These are phyloP conservation scores for Plasmodium knowlesi DNA, from an alignment of 169 alveolate genomes.

Conservation along the genomic window DNA sequence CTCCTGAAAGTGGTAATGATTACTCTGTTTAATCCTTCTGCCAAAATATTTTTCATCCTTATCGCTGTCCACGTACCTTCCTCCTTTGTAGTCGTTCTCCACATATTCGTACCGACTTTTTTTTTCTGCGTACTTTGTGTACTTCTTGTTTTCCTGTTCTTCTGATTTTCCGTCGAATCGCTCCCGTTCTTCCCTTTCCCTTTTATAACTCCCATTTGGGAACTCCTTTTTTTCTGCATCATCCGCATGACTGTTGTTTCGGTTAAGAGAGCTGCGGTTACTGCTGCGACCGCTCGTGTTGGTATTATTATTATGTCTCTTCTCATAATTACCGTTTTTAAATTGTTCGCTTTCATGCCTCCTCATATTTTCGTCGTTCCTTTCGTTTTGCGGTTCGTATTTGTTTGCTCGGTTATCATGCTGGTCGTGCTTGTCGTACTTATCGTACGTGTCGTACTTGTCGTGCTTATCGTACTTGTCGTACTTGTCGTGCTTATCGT, in stretches of 20 bases:
- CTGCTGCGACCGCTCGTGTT: not conserved
- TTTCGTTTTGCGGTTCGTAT: not conserved
- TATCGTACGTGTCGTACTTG: too few relatives aligned
- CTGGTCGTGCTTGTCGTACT: not conserved
- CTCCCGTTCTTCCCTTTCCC: not conserved
- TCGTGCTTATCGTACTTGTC: not conserved
- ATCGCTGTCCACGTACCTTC: not conserved
- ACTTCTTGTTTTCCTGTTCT: not conserved
- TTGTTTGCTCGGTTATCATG: not conserved
- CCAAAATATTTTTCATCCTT: constrained; percentile 7
- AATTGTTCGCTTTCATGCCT: not conserved
- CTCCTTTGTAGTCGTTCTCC: constrained; percentile 9
- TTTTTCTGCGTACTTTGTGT: not conserved
- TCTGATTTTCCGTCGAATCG: not conserved
- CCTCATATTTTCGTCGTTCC: not conserved
- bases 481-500: not conserved
- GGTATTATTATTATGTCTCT: not conserved
- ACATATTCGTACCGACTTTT: not conserved
- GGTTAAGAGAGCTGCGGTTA: not conserved
- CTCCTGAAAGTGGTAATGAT: not conserved
- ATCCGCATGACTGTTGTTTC: not conserved
- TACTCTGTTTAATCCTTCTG: not conserved
- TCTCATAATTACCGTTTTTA: not conserved
- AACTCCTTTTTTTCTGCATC: not conserved
- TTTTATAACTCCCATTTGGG: not conserved